Evolutionary conservation across 2,329 filamentous ascomycete genomes (phyloP).

Genomic region (Aureobasidium lini): DNA sequence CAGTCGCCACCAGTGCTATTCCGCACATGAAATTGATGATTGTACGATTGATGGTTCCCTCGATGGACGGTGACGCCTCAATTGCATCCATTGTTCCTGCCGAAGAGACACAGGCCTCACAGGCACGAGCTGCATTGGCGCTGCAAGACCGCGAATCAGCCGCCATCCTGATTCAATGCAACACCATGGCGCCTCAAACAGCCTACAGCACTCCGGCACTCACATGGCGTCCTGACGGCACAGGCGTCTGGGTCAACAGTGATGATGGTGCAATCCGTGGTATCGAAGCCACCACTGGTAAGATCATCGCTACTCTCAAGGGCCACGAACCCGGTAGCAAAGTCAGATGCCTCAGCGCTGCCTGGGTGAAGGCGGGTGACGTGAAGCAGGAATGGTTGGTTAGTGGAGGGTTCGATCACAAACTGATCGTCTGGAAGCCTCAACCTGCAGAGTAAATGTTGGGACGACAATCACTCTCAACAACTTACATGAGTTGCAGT

Average conservation of each 20-base stretch:
- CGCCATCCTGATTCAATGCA: conserved; percentile 53
- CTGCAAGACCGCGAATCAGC: conserved; percentile 51
- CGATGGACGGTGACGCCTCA: not conserved
- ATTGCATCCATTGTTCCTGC: conserved; percentile 21
- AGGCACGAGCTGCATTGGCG: conserved; percentile 44
- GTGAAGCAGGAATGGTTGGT: conserved; percentile 47
- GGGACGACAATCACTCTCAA: not conserved
- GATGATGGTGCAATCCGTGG: conserved; percentile 57
- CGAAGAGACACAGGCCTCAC: conserved; percentile 30
- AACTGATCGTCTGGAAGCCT: conserved; percentile 49
- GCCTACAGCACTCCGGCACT: conserved; percentile 56
- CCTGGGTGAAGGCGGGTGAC: conserved; percentile 29
- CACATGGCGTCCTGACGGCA: conserved; percentile 50
- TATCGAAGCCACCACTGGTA: conserved; percentile 52
- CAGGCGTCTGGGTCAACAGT: conserved; percentile 56
- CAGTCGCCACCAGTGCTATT: conserved; percentile 52
- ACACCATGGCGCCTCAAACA: conserved; percentile 56
- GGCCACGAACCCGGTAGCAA: conserved; percentile 51
- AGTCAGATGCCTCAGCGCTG: conserved; percentile 52
- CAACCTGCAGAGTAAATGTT: not conserved
- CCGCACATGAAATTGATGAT: conserved; percentile 43
- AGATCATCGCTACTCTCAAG: conserved; percentile 44
- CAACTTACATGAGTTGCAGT: not conserved
- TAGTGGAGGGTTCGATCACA: conserved; percentile 58
- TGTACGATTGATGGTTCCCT: conserved; percentile 10